Evolutionary conservation across 768 basidiomycete genomes (phyloP).

Genomic region (Cytidiella melzeri): DNA sequence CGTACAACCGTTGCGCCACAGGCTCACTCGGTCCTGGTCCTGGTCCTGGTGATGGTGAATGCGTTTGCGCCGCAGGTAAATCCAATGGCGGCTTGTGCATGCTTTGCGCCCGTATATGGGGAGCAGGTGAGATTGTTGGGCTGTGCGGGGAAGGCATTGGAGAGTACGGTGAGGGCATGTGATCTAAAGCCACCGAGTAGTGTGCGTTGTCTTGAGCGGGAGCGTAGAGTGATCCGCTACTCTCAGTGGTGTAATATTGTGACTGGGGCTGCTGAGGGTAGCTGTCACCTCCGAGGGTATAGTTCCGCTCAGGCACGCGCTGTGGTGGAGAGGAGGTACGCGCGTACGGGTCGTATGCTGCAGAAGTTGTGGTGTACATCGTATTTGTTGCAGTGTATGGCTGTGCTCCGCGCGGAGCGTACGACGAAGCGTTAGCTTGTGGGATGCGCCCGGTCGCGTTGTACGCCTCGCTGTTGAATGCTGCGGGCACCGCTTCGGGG

Average conservation of each 20-base stretch:
- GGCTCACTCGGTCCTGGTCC: background rate
- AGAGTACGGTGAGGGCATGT: slow-evolving; percentile 10
- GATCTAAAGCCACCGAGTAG: slow-evolving; percentile 2
- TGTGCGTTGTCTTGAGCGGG: slow-evolving; percentile 21
- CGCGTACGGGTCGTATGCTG: slow-evolving; percentile 13
- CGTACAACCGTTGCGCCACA: slow-evolving; percentile 1
- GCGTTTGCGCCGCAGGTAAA: background rate
- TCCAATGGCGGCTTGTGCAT: slow-evolving; percentile 12
- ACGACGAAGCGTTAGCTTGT: slow-evolving; percentile 4
- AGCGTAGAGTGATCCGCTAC: slow-evolving; percentile 45
- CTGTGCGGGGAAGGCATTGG: slow-evolving; percentile 9
- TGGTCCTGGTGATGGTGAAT: too few species aligned
- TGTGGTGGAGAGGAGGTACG: slow-evolving; percentile 13
- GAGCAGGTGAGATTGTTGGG: background rate
- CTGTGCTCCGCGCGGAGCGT: slow-evolving; percentile 14
- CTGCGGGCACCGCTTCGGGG: slow-evolving; percentile 27
- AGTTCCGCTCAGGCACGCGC: slow-evolving; percentile 39
- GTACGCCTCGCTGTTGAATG: slow-evolving; percentile 35
- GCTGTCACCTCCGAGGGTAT: slow-evolving; percentile 51
- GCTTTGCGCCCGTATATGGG: slow-evolving; percentile 8
- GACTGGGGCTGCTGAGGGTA: slow-evolving; percentile 42
- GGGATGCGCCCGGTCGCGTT: slow-evolving; percentile 26
- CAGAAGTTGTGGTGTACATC: slow-evolving; percentile 1
- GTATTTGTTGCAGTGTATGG: background rate
- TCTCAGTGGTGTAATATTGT: slow-evolving; percentile 46